Base-by-base conservation (phyloP, 192 early-diverging fungal genomes). In the Rhizophagus sp. region DNA sequence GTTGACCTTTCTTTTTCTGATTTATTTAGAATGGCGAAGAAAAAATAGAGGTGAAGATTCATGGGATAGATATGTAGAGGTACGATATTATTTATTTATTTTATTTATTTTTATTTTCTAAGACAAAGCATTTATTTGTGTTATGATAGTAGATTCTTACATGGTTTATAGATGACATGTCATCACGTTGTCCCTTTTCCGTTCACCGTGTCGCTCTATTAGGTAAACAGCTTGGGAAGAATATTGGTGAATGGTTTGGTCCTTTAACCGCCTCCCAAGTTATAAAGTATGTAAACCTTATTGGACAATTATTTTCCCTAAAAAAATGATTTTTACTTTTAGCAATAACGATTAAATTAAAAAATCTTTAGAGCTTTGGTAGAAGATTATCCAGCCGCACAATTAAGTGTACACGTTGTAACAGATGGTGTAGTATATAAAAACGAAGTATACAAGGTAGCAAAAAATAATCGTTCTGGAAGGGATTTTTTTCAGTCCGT, bases 191-290 rank as follows among this genome's bases (percentile, higher is more conserved):
- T 33, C 88, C 93, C 0, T 97, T 97, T 76, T 97, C 97, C n/a
- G 95, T 99, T 22, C 98, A 99, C 68, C 87, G 91, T 39, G 95
- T 99, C 80, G 95, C 96, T 8, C 83, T 93, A 25, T 83, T 93
- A 8, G 98, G 97, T 15, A 88, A 88, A 70, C 92, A 95, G 82
- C 88, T 91, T 64, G 96, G 93, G 49, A 97, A 97, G 80, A 90
- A 93, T 44, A 94, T 99, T 82, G 98, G 98, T 33, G 91, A 97
- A 84, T 99, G 98, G 97, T 99, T 98, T 89, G 98, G 97, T 0
- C 98, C 98, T 2, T 91, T 90, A 36, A 97, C 93, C 17, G 94
- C 94, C 13, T 92, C 93, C 24, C 93, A 95, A 78, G 93, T 93
- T 36, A 88, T 93, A 4, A 91, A 91, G 94, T 94, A 88, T 73